Conservation (phyloP, 202 grass and related monocot species). For the Hordeum pubiflorum region DNA sequence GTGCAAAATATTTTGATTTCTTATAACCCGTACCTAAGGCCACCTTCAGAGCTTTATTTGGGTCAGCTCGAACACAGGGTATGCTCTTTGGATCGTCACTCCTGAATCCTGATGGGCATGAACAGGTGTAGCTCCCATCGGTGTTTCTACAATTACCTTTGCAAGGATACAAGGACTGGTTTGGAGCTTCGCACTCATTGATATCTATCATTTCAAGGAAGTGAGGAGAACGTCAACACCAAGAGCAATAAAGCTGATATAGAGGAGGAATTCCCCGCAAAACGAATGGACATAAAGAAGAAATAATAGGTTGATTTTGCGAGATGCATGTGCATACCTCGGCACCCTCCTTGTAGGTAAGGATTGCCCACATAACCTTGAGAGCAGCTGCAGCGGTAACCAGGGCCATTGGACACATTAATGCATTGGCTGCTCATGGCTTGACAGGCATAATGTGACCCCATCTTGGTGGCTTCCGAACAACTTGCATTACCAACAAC, state of each 20-base stretch:
- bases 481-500: background rate
- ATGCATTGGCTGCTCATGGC: background rate
- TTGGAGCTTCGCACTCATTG: background rate
- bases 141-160: background rate
- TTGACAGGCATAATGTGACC: background rate
- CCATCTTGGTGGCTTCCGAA: background rate
- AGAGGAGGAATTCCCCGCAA: background rate
- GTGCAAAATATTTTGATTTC: background rate
- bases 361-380: conserved; percentile 5
- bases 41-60: background rate
- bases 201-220: background rate
- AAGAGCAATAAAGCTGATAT: background rate
- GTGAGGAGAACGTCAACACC: background rate
- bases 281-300: background rate
- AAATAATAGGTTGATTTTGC: background rate
- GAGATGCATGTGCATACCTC: background rate
- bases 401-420: background rate
- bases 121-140: background rate
- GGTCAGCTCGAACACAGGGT: background rate
- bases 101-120: background rate
- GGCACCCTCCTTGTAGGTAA: background rate
- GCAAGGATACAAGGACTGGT: background rate
- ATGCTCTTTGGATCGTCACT: background rate
- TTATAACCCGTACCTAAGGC: background rate
- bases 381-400: conserved; percentile 15